phyloP scores from a whole-genome alignment of 371 early-diverging fungal genomes.

The Rhizopus arrhizus region DNA sequence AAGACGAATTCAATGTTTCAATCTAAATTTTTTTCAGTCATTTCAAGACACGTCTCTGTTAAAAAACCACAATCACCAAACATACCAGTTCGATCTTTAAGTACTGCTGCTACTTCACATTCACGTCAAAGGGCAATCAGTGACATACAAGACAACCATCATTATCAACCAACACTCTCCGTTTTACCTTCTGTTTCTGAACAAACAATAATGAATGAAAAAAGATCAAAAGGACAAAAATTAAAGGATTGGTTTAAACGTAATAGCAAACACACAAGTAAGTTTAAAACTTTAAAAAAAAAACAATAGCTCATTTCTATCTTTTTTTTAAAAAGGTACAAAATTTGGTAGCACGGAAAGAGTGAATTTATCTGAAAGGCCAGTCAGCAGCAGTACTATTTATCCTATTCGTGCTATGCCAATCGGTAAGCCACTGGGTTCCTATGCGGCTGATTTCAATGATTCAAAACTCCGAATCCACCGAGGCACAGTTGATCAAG shows the following conservation, averaged over 20 bases:
- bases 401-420: slow-evolving; percentile 29
- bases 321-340: background rate
- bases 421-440: slow-evolving; percentile 25
- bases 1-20: slow-evolving; percentile 35
- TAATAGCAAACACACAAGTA: slow-evolving; percentile 25
- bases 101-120: slow-evolving; percentile 8
- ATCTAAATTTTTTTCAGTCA: slow-evolving; percentile 46
- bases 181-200: slow-evolving; percentile 35
- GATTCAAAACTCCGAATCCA: slow-evolving; percentile 69
- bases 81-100: slow-evolving; percentile 35
- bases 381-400: slow-evolving; percentile 7
- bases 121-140: slow-evolving; percentile 22
- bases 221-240: slow-evolving; percentile 56
- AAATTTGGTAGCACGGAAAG: background rate
- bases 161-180: slow-evolving; percentile 11
- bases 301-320: background rate
- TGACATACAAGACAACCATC: slow-evolving; percentile 1
- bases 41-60: slow-evolving; percentile 25
- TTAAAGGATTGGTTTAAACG: slow-evolving; percentile 71
- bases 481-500: slow-evolving; percentile 77
- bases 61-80: slow-evolving; percentile 16
- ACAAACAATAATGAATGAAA: slow-evolving; percentile 22
- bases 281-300: background rate
- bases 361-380: slow-evolving; percentile 14
- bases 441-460: slow-evolving; percentile 30